These are phyloP conservation scores for Orbilia javanica DNA, from an alignment of 2,329 filamentous ascomycete species.

Conservation along the genomic window DNA sequence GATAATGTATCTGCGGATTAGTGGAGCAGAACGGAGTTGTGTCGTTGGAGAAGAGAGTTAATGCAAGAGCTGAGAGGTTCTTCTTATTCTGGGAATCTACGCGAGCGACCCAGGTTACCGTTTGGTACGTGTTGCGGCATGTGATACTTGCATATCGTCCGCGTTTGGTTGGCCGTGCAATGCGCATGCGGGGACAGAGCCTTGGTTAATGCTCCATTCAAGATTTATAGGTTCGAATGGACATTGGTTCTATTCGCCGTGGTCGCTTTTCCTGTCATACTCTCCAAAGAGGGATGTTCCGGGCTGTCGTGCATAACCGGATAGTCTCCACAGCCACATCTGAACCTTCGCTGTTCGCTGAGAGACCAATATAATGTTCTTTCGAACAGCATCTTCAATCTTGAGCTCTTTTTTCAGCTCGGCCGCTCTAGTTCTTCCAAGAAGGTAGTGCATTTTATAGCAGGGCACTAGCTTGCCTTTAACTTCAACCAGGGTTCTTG, in stretches of 20 bases:
- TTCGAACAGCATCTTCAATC: slow-evolving; percentile 54
- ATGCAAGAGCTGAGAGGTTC: slow-evolving; percentile 39
- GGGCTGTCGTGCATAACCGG: slow-evolving; percentile 55
- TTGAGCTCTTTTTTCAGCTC: slow-evolving; percentile 58
- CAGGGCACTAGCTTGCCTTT: slow-evolving; percentile 58
- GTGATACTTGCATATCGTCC: slow-evolving; percentile 34
- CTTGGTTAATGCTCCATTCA: background rate
- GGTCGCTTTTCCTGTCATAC: slow-evolving; percentile 3
- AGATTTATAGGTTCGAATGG: background rate
- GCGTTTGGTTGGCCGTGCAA: background rate
- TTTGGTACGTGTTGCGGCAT: slow-evolving; percentile 51
- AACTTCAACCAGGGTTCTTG: slow-evolving; percentile 45
- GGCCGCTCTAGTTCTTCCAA: slow-evolving; percentile 54
- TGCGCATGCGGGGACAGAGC: background rate
- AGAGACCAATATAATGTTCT: slow-evolving; percentile 56
- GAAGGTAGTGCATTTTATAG: slow-evolving; percentile 59
- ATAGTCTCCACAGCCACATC: slow-evolving; percentile 60
- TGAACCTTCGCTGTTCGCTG: slow-evolving; percentile 56
- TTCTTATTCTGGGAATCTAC: slow-evolving; percentile 34
- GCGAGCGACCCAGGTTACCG: slow-evolving; percentile 19
- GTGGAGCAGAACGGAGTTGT: background rate
- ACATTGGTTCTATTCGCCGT: background rate
- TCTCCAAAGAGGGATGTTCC: slow-evolving; percentile 30
- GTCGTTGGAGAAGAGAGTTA: slow-evolving; percentile 20
- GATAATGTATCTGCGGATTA: background rate